phyloP scores from a whole-genome alignment of 805 yeast genomes.

The Wickerhamiella sergipiensis region DNA sequence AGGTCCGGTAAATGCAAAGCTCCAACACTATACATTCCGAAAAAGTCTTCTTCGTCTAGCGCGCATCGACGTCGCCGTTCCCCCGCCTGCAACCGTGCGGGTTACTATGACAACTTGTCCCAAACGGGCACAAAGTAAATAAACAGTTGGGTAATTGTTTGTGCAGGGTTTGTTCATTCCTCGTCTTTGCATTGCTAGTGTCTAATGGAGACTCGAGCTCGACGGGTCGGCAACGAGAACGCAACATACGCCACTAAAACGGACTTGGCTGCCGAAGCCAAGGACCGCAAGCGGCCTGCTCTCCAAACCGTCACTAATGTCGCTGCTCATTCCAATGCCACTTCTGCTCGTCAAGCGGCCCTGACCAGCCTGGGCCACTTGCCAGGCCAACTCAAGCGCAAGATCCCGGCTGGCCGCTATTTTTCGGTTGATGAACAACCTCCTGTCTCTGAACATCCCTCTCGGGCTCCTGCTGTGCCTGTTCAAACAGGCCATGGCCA shows the following conservation, averaged over 20 bases:
- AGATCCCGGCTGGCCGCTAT: not conserved
- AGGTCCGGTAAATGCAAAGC: not conserved
- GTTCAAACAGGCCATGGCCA: no score
- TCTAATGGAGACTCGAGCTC: slow-evolving; percentile 2
- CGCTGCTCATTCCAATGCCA: not conserved
- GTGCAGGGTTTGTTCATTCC: not conserved
- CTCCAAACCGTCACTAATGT: slow-evolving; percentile 12
- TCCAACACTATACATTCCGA: not conserved
- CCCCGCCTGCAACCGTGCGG: not conserved
- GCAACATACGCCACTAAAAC: not conserved
- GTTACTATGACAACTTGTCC: not conserved
- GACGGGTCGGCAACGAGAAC: slow-evolving; percentile 1
- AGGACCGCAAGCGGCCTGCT: slow-evolving; percentile 7
- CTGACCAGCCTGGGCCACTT: not conserved
- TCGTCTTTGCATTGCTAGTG: not conserved
- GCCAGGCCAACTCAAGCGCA: not conserved
- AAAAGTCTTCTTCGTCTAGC: not conserved
- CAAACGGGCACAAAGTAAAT: not conserved
- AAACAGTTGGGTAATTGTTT: slow-evolving; percentile 2
- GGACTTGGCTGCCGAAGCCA: not conserved
- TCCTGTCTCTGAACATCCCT: not conserved
- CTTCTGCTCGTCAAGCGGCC: not conserved
- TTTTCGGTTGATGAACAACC: not conserved
- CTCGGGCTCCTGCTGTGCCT: not conserved
- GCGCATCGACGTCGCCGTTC: not conserved